These are phyloP conservation scores for Talaromyces verruculosus DNA, from an alignment of 2,329 filamentous ascomycete species.

Conservation along the genomic window DNA sequence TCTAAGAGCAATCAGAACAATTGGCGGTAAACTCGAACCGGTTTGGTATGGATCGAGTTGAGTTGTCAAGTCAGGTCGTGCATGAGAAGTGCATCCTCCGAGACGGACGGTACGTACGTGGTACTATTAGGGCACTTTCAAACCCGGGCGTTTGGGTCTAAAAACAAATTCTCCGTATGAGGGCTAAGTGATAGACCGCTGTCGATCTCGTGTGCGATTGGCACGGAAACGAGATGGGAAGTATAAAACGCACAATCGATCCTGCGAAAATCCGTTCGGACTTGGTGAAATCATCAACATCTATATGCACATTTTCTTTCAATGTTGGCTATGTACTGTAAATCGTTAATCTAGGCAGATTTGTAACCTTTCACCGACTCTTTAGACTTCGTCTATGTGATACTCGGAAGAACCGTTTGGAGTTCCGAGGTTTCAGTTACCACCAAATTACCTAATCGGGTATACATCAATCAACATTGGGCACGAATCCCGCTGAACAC, in stretches of 20 bases:
- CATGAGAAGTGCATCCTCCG: neutral
- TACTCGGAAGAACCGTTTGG: neutral
- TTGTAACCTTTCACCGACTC: neutral
- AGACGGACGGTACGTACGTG: neutral
- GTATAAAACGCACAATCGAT: neutral
- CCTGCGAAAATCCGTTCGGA: neutral
- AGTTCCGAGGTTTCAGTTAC: neutral
- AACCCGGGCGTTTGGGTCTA: constrained; percentile 6
- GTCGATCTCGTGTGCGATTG: neutral
- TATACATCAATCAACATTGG: constrained; percentile 8
- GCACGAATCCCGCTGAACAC: constrained; percentile 1
- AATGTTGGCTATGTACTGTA: neutral
- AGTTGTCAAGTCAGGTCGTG: constrained; percentile 9
- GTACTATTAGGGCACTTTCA: neutral
- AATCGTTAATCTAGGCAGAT: neutral
- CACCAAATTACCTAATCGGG: constrained; percentile 9
- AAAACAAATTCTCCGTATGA: constrained; percentile 3
- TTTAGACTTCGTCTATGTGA: neutral
- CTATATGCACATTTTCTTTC: neutral
- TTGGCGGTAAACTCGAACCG: constrained; percentile 1
- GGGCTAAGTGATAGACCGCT: neutral
- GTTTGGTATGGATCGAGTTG: neutral
- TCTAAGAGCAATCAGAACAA: neutral
- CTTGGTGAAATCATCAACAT: neutral
- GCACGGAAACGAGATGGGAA: neutral